Evolutionary conservation across 2,329 filamentous ascomycete species (phyloP).

Genomic region (Talaromyces atroroseus): DNA sequence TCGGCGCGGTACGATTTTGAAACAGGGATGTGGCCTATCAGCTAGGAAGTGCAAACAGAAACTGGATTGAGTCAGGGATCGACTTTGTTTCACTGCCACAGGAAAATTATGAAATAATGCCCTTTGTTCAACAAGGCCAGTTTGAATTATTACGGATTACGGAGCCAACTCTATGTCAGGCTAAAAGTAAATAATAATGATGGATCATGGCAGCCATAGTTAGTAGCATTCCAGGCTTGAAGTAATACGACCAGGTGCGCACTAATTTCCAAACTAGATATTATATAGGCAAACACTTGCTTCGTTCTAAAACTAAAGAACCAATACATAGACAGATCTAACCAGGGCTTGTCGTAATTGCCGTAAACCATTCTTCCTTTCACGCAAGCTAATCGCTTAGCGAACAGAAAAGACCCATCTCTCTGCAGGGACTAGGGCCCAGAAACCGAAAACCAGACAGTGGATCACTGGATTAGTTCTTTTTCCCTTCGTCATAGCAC

Average conservation of each 20-base stretch:
- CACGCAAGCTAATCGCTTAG: background rate
- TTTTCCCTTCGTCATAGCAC: background rate
- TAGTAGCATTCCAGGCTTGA: too few relatives aligned
- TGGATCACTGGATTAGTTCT: background rate
- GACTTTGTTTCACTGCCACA: background rate
- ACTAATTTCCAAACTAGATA: background rate
- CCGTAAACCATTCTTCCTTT: background rate
- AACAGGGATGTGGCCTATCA: background rate
- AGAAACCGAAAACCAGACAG: constrained; percentile 5
- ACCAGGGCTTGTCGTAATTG: background rate
- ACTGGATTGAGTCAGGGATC: background rate
- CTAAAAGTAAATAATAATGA: constrained; percentile 3
- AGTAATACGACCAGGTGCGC: background rate
- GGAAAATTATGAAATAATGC: background rate
- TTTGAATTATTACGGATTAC: background rate
- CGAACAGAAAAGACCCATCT: background rate
- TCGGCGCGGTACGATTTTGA: background rate
- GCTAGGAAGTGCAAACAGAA: background rate
- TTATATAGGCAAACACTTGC: background rate
- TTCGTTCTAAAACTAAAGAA: background rate
- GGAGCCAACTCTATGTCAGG: background rate
- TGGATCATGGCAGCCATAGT: background rate
- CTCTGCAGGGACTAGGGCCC: constrained; percentile 10
- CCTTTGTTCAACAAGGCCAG: background rate
- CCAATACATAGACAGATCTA: background rate